These are phyloP conservation scores for Aegle marmelos DNA, from an alignment of 345 rosid genomes.

Conservation along the genomic window DNA sequence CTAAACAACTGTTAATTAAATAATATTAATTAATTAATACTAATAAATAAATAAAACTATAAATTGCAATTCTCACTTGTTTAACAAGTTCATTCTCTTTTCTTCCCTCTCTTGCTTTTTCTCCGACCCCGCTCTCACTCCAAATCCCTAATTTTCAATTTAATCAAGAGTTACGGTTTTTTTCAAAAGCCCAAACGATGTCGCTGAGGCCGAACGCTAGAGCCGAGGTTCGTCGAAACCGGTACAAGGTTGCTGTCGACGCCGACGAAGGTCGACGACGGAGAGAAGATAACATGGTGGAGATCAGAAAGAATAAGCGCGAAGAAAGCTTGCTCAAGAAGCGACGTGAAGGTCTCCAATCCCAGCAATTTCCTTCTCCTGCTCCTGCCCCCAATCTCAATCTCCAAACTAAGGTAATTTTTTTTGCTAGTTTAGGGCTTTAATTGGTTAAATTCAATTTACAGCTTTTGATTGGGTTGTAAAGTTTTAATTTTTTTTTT, in stretches of 20 bases:
- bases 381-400: conserved; percentile 38
- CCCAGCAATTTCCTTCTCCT: conserved; percentile 43
- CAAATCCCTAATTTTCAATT: not conserved
- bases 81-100: not conserved
- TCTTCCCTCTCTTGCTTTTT: not conserved
- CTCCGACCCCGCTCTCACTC: not conserved
- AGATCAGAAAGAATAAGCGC: conserved; percentile 88
- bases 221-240: conserved; percentile 73
- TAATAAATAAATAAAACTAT: not conserved
- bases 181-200: conserved; percentile 31
- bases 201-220: conserved; percentile 73
- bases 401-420: conserved; percentile 55
- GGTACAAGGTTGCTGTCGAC: conserved; percentile 84
- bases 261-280: conserved; percentile 89
- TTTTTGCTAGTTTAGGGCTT: not conserved
- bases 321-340: conserved; percentile 93
- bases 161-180: not conserved
- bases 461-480: no score
- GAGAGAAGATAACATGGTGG: conserved; percentile 94
- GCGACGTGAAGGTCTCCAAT: conserved; percentile 81
- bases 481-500: not conserved
- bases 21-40: no score
- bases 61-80: not conserved
- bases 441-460: not conserved
- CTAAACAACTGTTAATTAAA: not conserved